Evolutionary conservation across 2,329 filamentous ascomycete genomes (phyloP), one percentile per base, ranked within the genome.

Genomic region (Fusarium globosum): DNA sequence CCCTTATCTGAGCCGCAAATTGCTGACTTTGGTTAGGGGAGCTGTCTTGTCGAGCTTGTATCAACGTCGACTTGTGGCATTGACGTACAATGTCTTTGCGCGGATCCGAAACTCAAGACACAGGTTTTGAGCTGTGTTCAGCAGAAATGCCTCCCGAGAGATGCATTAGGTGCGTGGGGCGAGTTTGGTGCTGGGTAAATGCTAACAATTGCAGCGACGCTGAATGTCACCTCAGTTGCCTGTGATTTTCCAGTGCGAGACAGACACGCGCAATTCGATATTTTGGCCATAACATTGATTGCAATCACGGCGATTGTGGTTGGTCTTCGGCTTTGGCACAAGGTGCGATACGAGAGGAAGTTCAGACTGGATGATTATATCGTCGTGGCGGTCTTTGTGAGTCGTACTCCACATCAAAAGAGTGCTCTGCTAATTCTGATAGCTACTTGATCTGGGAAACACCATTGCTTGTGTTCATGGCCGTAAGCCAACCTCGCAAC

Each of bases 31-130:
- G 10, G 0, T 0, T 13, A 68, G 65, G 45, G 30, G 7, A 52
- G 39, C 23, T 68, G 65, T 23, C 35, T 68, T 8, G 20, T 67
- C 23, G 62, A 67, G 4, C 35, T 68, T 16, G 52, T 57, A 45
- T 28, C 65, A 4, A 51, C 30, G 7, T 68, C 65, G 10, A 35
- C 65, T 7, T 68, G 65, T 4, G 65, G 65, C 26, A 33, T 68
- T 9, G 52, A 68, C 4, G 23, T 68, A 1, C 16, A 67, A 4
- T 68, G 65, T 20, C 65, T 68, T 36, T 68, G 65, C 28, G 62
- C 51, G 6, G 65, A 68, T 6, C 23, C 62, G 1, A 43, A 67
- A 2, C 62, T 68, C 10, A 48, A 68, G 16, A 67, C 62, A 5
- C 33, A 43, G 20, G 65, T 65, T 1, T 21, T 46, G 5, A 39